phyloP scores from a whole-genome alignment of 2,329 filamentous ascomycete species.

The Fusarium sarcochroum region DNA sequence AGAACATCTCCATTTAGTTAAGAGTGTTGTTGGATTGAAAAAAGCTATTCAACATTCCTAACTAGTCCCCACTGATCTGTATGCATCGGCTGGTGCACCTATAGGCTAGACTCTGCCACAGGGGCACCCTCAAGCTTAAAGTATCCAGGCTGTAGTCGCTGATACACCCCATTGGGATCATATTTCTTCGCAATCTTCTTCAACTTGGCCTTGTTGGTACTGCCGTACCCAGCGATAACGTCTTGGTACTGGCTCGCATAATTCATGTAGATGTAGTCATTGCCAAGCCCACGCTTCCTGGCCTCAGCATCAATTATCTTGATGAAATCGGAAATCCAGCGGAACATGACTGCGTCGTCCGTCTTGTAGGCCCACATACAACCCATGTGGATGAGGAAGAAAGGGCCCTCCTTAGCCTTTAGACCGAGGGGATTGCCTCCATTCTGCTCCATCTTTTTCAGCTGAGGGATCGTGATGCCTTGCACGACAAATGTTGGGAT shows the following conservation, averaged over 20 bases:
- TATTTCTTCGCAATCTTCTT: constrained; percentile 17
- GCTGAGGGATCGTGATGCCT: constrained; percentile 57
- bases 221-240: constrained; percentile 16
- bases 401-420: constrained; percentile 40
- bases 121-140: constrained; percentile 14
- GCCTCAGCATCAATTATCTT: not conserved
- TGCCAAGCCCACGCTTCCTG: constrained; percentile 6
- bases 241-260: constrained; percentile 27
- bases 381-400: constrained; percentile 31
- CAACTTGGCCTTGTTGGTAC: constrained; percentile 13
- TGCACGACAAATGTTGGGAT: constrained; percentile 55
- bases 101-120: too few relatives aligned
- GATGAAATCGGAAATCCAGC: constrained; percentile 5
- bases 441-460: constrained; percentile 52
- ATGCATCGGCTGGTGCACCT: too few relatives aligned
- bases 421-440: constrained; percentile 54
- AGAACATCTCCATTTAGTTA: too few relatives aligned
- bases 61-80: too few relatives aligned
- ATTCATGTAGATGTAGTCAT: constrained; percentile 31
- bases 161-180: constrained; percentile 16
- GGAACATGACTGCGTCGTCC: constrained; percentile 48
- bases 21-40: too few relatives aligned
- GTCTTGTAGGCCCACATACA: constrained; percentile 34
- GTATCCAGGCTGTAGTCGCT: constrained; percentile 13
- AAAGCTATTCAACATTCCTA: too few relatives aligned